Percentiles rank a stretch among this genome's conserved stretches.
phyloP scores from a whole-genome alignment of 2,329 filamentous ascomycete genomes.

The Trichoderma brevicompactum region DNA sequence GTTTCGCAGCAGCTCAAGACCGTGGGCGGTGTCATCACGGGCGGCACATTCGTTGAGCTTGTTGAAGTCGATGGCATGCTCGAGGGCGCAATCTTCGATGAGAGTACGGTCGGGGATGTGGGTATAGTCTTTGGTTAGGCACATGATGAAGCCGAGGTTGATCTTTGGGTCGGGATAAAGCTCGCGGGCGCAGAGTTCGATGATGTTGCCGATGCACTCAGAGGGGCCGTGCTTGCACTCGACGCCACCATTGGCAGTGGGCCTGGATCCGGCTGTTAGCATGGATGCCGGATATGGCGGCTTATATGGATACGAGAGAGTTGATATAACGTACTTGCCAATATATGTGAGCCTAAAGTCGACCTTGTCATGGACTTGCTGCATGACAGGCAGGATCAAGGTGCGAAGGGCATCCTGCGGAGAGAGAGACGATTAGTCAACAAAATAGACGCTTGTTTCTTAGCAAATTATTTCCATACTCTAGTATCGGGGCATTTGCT shows the following conservation, averaged over 20 bases:
- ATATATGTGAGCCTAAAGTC: slow-evolving; percentile 92
- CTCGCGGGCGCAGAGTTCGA: slow-evolving; percentile 86
- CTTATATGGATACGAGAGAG: neutral
- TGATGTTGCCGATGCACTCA: slow-evolving; percentile 91
- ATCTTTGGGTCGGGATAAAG: slow-evolving; percentile 85
- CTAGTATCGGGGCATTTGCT: slow-evolving; percentile 92
- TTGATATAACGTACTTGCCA: slow-evolving; percentile 62
- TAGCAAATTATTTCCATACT: slow-evolving; percentile 42
- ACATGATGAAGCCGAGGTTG: slow-evolving; percentile 92
- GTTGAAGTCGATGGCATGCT: slow-evolving; percentile 85
- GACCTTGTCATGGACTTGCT: slow-evolving; percentile 78
- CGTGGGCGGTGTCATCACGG: slow-evolving; percentile 73
- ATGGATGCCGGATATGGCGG: neutral
- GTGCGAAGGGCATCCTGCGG: slow-evolving; percentile 73
- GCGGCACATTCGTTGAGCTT: slow-evolving; percentile 81
- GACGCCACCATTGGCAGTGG: slow-evolving; percentile 78
- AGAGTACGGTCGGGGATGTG: slow-evolving; percentile 79
- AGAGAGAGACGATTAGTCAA: slow-evolving; percentile 1
- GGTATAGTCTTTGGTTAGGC: slow-evolving; percentile 74
- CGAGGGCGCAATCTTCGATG: slow-evolving; percentile 83
- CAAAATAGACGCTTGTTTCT: neutral
- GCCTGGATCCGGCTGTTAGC: slow-evolving; percentile 48
- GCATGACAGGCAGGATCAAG: slow-evolving; percentile 85
- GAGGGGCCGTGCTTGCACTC: slow-evolving; percentile 85
- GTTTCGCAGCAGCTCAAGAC: slow-evolving; percentile 66